phyloP scores from a whole-genome alignment of 1,139 yeast genomes.

The Diutina pseudorugosa region DNA sequence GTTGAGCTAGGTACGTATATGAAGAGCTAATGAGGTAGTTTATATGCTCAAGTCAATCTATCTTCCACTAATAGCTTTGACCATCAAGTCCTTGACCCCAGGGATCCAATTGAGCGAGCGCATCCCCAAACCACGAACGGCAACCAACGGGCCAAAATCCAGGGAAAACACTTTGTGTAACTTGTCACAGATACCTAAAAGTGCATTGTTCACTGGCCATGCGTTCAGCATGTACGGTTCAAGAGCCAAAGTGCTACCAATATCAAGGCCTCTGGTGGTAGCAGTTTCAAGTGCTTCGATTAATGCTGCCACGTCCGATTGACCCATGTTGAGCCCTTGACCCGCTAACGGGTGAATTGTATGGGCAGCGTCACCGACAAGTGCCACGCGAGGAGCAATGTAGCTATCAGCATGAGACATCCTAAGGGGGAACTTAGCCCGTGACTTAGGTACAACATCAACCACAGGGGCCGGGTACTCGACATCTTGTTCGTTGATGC shows the following conservation, averaged over 20 bases:
- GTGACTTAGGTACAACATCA: conserved; percentile 46
- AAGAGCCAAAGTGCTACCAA: conserved; percentile 71
- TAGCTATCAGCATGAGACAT: conserved; percentile 88
- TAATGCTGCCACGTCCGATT: conserved; percentile 71
- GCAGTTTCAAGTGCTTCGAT: conserved; percentile 63
- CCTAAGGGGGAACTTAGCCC: conserved; percentile 84
- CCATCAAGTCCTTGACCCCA: conserved; percentile 43
- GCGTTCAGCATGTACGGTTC: conserved; percentile 80
- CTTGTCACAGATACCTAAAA: conserved; percentile 85
- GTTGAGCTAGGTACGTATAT: too few relatives aligned
- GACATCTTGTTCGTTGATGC: conserved; percentile 26
- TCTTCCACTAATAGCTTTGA: conserved; percentile 7
- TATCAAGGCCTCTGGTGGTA: conserved; percentile 68
- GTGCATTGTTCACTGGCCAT: conserved; percentile 66
- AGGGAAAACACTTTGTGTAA: conserved; percentile 79
- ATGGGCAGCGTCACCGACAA: conserved; percentile 97
- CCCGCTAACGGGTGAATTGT: conserved; percentile 97
- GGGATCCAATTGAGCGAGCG: conserved; percentile 51
- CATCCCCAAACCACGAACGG: conserved; percentile 65
- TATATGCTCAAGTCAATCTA: neutral
- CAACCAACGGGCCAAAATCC: conserved; percentile 62
- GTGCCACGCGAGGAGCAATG: conserved; percentile 70
- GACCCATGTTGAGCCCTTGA: conserved; percentile 98
- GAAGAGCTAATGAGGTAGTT: too few relatives aligned
- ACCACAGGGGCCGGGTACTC: conserved; percentile 61